Percentiles rank a stretch among this genome's conserved stretches.
Evolutionary conservation across 352 stramenopile genomes (phyloP).

Genomic region (Phytophthora palmivora): DNA sequence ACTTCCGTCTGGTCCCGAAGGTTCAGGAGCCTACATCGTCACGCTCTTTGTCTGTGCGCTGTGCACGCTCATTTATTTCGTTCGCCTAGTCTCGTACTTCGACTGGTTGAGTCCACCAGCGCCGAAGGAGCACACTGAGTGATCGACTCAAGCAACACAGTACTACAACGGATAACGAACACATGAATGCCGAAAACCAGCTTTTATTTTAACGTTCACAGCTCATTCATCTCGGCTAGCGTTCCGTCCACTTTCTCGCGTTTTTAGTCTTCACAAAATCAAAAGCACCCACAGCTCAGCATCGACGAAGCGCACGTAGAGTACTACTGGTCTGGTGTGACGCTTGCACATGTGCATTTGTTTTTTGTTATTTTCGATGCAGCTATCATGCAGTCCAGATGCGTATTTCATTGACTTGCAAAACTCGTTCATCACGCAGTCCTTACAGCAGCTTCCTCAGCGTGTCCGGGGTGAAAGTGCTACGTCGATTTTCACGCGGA

Average conservation of each 20-base stretch:
- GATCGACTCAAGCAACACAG: slow-evolving; percentile 2
- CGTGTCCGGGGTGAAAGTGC: slow-evolving; percentile 43
- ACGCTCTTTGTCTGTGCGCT: slow-evolving; percentile 81
- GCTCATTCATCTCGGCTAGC: slow-evolving; percentile 24
- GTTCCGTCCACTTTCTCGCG: slow-evolving; percentile 16
- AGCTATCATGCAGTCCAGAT: neutral
- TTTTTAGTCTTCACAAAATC: slow-evolving; percentile 36
- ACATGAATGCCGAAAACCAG: slow-evolving; percentile 33
- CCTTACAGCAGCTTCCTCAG: slow-evolving; percentile 37
- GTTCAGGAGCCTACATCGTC: slow-evolving; percentile 81
- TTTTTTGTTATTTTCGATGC: slow-evolving; percentile 28
- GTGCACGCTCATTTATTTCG: slow-evolving; percentile 73
- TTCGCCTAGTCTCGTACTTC: slow-evolving; percentile 65
- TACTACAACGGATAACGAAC: slow-evolving; percentile 12
- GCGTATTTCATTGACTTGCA: slow-evolving; percentile 2
- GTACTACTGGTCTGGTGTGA: slow-evolving; percentile 2
- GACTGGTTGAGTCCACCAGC: slow-evolving; percentile 33
- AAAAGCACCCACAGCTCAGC: slow-evolving; percentile 12
- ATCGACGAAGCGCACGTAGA: neutral
- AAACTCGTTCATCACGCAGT: slow-evolving; percentile 4
- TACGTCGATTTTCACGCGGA: slow-evolving; percentile 40
- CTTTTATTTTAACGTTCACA: slow-evolving; percentile 34
- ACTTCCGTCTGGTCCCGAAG: slow-evolving; percentile 79
- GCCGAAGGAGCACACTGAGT: slow-evolving; percentile 44
- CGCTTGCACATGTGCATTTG: slow-evolving; percentile 23